Conservation (phyloP, 2,329 filamentous ascomycete genomes). For the Curvularia sp. region DNA sequence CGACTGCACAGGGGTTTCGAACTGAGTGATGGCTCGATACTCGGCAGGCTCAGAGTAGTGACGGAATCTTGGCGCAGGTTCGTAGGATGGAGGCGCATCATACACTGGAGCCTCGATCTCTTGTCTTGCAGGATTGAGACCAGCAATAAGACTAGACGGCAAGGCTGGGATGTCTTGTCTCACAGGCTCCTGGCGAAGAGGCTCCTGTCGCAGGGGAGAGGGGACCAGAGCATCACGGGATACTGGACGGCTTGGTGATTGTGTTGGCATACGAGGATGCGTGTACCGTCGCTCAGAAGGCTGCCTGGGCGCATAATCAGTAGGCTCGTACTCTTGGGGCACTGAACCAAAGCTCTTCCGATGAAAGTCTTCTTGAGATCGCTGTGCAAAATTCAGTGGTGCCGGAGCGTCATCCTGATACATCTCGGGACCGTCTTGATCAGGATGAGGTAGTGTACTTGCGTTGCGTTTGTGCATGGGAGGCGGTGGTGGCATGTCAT, state of each 20-base stretch:
- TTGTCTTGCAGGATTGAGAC: constrained; percentile 37
- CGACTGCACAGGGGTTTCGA: constrained; percentile 39
- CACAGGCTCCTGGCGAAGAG: constrained; percentile 42
- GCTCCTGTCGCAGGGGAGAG: constrained; percentile 25
- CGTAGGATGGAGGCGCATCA: constrained; percentile 31
- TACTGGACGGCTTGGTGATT: constrained; percentile 40
- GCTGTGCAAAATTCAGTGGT: constrained; percentile 40
- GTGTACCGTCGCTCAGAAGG: constrained; percentile 46
- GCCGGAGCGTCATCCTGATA: constrained; percentile 44
- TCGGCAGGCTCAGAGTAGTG: constrained; percentile 47
- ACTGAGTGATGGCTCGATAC: constrained; percentile 44
- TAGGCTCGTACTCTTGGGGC: constrained; percentile 35
- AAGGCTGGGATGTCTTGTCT: constrained; percentile 40
- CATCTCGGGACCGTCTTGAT: constrained; percentile 28
- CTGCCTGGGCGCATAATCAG: constrained; percentile 34
- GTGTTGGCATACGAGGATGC: constrained; percentile 30
- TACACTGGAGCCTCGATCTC: constrained; percentile 33
- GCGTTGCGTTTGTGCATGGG: constrained; percentile 50
- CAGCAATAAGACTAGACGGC: constrained; percentile 43
- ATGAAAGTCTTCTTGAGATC: constrained; percentile 39
- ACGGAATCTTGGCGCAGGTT: constrained; percentile 36
- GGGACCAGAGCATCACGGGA: constrained; percentile 46
- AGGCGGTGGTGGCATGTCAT: constrained; percentile 56
- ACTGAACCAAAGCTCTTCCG: constrained; percentile 34
- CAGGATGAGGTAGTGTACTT: constrained; percentile 38